Evolutionary conservation across 75 land plant genomes (phyloP).

Genomic region (Gnetum montanum): DNA sequence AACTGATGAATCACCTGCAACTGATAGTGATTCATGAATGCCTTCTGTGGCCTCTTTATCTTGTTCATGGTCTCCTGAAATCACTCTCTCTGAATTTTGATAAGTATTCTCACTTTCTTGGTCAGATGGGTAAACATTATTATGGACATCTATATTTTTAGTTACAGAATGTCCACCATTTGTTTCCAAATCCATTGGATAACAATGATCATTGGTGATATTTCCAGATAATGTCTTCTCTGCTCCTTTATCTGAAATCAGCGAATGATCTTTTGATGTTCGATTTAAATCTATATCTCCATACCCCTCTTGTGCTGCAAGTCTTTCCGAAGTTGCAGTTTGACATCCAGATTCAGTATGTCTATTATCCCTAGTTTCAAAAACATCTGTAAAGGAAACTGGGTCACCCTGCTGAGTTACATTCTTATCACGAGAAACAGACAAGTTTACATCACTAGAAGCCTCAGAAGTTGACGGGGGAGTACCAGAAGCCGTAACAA

Average conservation of each 20-base stretch:
- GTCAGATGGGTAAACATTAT: neutral
- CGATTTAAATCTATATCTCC: too few species aligned
- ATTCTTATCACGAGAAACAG: neutral
- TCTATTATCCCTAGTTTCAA: neutral
- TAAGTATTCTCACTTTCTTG: neutral
- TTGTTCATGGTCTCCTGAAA: neutral
- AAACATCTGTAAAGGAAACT: slow-evolving; percentile 3
- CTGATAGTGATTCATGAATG: neutral
- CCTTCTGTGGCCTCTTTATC: neutral
- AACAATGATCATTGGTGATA: neutral
- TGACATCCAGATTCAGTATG: neutral
- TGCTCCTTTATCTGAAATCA: too few species aligned
- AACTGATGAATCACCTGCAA: slow-evolving; percentile 3
- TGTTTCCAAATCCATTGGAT: neutral
- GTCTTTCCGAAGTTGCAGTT: neutral
- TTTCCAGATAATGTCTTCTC: neutral
- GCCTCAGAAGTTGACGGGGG: too few species aligned
- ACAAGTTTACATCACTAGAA: neutral
- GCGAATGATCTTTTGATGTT: too few species aligned
- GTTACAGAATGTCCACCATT: neutral
- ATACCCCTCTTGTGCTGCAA: neutral
- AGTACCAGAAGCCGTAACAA: neutral
- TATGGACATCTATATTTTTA: neutral
- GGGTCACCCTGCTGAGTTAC: neutral
- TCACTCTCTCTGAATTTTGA: neutral